Conservation (phyloP, 2,329 filamentous ascomycete species). For the Ophiosphaerella korrae region DNA sequence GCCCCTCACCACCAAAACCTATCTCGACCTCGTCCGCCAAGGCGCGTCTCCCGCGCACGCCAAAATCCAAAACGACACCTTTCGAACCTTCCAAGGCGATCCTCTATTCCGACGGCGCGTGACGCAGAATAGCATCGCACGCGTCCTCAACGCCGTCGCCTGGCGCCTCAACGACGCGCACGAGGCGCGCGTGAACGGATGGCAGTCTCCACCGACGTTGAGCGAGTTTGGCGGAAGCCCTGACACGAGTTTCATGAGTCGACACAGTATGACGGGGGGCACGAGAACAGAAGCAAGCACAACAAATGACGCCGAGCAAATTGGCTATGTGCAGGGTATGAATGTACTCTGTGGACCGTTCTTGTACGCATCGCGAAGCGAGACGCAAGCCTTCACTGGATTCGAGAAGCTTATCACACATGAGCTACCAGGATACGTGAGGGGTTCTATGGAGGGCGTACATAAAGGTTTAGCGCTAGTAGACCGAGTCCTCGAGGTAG, state of each 20-base stretch:
- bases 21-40: conserved; percentile 87
- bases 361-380: conserved; percentile 89
- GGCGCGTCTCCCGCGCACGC: conserved; percentile 93
- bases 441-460: conserved; percentile 95
- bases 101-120: conserved; percentile 95
- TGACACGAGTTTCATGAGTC: conserved; percentile 46
- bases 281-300: conserved; percentile 39
- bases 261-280: conserved; percentile 36
- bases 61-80: conserved; percentile 98
- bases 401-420: conserved; percentile 86
- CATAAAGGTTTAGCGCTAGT: conserved; percentile 90
- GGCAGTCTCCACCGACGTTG: conserved; percentile 56
- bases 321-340: conserved; percentile 98
- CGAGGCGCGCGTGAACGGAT: conserved; percentile 61
- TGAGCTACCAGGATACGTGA: conserved; percentile 91
- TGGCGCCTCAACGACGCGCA: conserved; percentile 88
- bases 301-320: conserved; percentile 63
- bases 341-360: conserved; percentile 97
- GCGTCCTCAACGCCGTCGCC: conserved; percentile 90
- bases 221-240: conserved; percentile 56
- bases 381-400: conserved; percentile 90
- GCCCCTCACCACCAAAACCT: conserved; percentile 82
- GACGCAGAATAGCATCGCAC: conserved; percentile 92
- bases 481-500: conserved; percentile 87
- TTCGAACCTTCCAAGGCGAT: conserved; percentile 93